A percentile compares a stretch with the other conserved stretches of the same genome.
phyloP scores from a whole-genome alignment of 441 rosid genomes.

The Syzygium syzygioides region DNA sequence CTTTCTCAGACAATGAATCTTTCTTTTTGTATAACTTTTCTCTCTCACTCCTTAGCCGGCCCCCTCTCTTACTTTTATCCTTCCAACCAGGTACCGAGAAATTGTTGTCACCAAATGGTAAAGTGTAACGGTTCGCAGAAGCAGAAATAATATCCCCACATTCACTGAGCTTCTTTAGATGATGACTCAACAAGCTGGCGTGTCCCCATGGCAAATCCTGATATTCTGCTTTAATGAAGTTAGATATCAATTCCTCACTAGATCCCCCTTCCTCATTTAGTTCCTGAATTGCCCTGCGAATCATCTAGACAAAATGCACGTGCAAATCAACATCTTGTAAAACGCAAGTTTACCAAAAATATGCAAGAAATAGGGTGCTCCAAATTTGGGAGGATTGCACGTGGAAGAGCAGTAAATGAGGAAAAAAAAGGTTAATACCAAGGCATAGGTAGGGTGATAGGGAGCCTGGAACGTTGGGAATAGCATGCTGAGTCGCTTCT shows the following conservation, averaged over 20 bases:
- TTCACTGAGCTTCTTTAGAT: constrained; percentile 4
- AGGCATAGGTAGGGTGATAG: constrained; percentile 16
- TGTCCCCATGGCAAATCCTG: constrained; percentile 11
- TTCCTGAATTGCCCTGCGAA: constrained; percentile 6
- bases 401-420: not conserved
- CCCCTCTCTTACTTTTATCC: not conserved
- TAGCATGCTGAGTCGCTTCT: not conserved
- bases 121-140: not conserved
- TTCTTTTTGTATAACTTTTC: not conserved
- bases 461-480: not conserved
- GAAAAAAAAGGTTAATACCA: not conserved
- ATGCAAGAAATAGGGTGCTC: not conserved
- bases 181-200: constrained; percentile 3
- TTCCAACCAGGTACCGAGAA: not conserved
- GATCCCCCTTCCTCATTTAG: constrained; percentile 13
- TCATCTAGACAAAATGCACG: constrained; percentile 8
- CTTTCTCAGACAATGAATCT: not conserved
- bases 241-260: constrained; percentile 17
- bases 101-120: not conserved
- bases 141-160: constrained; percentile 6
- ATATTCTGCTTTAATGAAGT: constrained; percentile 3
- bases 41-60: not conserved
- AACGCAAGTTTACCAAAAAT: not conserved
- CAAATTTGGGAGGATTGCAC: not conserved
- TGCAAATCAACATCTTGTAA: not conserved